These are phyloP conservation scores for Streptanthus diversifolius DNA, from an alignment of 345 rosid genomes.

Conservation along the genomic window DNA sequence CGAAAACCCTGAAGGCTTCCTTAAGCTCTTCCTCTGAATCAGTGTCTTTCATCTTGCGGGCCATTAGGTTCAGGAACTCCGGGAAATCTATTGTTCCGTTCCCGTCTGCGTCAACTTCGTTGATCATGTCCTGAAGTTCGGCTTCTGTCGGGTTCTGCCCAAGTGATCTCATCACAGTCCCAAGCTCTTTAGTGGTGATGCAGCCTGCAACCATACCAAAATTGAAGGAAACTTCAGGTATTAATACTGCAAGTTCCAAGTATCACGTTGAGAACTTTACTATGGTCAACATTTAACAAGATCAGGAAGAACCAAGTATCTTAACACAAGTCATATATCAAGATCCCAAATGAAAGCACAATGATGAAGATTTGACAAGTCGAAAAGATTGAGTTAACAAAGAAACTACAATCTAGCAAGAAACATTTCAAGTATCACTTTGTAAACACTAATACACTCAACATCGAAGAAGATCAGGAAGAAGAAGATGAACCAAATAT, in stretches of 20 bases:
- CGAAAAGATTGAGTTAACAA: not conserved
- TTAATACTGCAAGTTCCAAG: not conserved
- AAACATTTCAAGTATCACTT: not conserved
- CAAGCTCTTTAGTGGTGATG: slow-evolving; percentile 40
- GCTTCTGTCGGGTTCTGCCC: slow-evolving; percentile 39
- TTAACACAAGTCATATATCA: not conserved
- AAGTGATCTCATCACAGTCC: slow-evolving; percentile 37
- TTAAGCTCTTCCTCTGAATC: slow-evolving; percentile 55
- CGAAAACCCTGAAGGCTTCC: slow-evolving; percentile 52
- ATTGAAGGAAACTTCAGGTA: not conserved
- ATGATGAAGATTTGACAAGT: not conserved
- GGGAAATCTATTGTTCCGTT: slow-evolving; percentile 48
- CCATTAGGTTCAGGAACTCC: slow-evolving; percentile 49
- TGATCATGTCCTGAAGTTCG: slow-evolving; percentile 33
- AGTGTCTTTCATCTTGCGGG: slow-evolving; percentile 53
- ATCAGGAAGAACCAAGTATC: not conserved
- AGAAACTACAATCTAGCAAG: not conserved
- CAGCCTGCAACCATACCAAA: slow-evolving; percentile 23
- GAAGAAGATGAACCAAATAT: not conserved
- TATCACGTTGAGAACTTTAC: not conserved
- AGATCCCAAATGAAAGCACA: not conserved
- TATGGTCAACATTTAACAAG: not conserved
- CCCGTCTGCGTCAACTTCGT: slow-evolving; percentile 34
- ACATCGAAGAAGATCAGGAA: no score
- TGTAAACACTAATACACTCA: no score